These are phyloP conservation scores for Durusdinium trenchii DNA, from an alignment of 73 alveolate species.

Conservation along the genomic window DNA sequence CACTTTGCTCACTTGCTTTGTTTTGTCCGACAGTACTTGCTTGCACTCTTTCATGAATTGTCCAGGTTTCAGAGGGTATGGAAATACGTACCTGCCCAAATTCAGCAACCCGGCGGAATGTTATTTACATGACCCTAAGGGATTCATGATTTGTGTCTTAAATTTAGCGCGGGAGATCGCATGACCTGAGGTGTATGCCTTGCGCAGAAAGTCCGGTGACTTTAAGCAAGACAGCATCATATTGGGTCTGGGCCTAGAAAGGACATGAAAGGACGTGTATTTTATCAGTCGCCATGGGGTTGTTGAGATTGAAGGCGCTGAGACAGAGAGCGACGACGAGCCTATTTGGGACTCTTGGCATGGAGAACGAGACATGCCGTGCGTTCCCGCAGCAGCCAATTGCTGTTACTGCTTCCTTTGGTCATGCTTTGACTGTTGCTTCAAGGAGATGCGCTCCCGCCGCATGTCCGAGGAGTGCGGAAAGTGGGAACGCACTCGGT, in stretches of 20 bases:
- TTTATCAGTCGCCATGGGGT: not conserved
- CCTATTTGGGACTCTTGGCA: slow-evolving; percentile 9
- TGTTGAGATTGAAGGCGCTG: not conserved
- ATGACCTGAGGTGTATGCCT: not conserved
- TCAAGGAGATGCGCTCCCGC: slow-evolving; percentile 55
- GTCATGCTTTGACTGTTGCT: not conserved
- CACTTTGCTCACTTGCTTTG: too few species aligned
- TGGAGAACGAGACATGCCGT: too few species aligned
- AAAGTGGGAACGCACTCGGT: not conserved
- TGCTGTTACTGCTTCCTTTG: not conserved
- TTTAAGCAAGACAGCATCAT: slow-evolving; percentile 45
- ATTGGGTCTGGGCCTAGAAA: not conserved
- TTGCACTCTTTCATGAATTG: too few species aligned
- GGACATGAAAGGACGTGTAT: not conserved
- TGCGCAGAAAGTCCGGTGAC: not conserved
- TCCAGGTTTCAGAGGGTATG: too few species aligned
- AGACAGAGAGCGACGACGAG: slow-evolving; percentile 38
- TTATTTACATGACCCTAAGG: too few species aligned
- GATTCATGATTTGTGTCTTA: too few species aligned
- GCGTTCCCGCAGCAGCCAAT: not conserved
- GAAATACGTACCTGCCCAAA: too few species aligned
- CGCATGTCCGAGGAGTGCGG: slow-evolving; percentile 12
- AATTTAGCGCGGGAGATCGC: too few species aligned
- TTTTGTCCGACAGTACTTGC: too few species aligned
- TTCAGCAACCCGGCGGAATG: too few species aligned